phyloP scores from a whole-genome alignment of 805 yeast genomes.

The Kregervanrija delftensis region DNA sequence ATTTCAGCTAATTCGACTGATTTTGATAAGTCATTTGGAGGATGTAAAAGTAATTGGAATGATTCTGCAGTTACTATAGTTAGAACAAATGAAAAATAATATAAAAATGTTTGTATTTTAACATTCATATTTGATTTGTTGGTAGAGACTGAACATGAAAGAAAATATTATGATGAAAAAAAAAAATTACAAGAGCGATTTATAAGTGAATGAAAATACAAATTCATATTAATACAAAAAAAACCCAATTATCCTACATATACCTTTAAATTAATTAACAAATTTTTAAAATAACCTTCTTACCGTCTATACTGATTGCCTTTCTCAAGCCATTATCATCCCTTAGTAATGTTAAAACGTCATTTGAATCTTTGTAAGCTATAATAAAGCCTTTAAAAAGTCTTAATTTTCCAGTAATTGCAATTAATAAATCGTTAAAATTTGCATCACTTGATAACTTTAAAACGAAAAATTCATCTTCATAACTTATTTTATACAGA shows the following conservation, averaged over 20 bases:
- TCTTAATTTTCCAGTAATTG: constrained; percentile 9
- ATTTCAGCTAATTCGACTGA: no score
- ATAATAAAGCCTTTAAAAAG: constrained; percentile 9
- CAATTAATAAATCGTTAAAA: constrained; percentile 1
- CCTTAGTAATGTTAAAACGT: constrained; percentile 13
- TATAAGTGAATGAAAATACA: background rate
- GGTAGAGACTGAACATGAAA: background rate
- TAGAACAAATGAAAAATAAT: no score
- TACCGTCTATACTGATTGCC: constrained; percentile 7
- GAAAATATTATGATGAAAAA: background rate
- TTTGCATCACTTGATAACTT: constrained; percentile 1
- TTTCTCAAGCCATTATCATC: constrained; percentile 11
- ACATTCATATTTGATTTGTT: no score
- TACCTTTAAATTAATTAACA: background rate
- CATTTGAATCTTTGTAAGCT: constrained; percentile 14
- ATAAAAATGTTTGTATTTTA: no score
- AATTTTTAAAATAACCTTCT: constrained; percentile 12
- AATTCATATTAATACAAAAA: background rate
- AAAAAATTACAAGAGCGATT: background rate
- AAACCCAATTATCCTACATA: background rate
- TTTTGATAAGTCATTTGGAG: no score
- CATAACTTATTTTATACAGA: constrained; percentile 11
- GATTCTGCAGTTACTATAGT: background rate
- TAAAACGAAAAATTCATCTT: constrained; percentile 13
- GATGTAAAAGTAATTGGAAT: background rate